Percentiles rank a stretch among this genome's conserved stretches.
Evolutionary conservation across 2,329 filamentous ascomycete genomes (phyloP).

Genomic region (Pseudogymnoascus sp.): DNA sequence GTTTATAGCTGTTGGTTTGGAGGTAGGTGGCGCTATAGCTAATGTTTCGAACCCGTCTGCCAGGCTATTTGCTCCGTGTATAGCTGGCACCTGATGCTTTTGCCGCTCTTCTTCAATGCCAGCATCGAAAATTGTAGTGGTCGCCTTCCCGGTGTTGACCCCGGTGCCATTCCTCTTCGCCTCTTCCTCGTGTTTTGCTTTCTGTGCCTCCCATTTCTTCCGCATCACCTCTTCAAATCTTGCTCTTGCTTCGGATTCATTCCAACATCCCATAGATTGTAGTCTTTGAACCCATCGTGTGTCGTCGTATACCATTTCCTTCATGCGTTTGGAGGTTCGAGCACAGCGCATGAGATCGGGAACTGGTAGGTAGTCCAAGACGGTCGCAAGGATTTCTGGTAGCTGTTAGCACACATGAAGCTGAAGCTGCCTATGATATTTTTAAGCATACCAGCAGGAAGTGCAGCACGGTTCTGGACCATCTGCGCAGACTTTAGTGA

Average conservation of each 20-base stretch:
- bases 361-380: conserved; percentile 83
- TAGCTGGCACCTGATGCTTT: conserved; percentile 28
- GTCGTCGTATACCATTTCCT: conserved; percentile 98
- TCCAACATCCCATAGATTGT: conserved; percentile 84
- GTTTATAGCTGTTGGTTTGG: conserved; percentile 26
- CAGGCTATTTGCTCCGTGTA: conserved; percentile 28
- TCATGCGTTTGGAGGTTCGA: conserved; percentile 73
- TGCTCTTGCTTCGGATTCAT: conserved; percentile 75
- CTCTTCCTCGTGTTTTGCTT: conserved; percentile 30
- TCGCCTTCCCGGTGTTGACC: conserved; percentile 29
- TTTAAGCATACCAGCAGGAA: conserved; percentile 66
- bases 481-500: conserved; percentile 76
- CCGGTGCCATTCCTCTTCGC: conserved; percentile 27
- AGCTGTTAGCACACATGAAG: background rate
- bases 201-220: conserved; percentile 51
- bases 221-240: conserved; percentile 66
- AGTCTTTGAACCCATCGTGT: conserved; percentile 85
- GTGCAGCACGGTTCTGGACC: conserved; percentile 64
- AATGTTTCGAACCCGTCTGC: conserved; percentile 77
- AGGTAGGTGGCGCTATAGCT: conserved; percentile 39
- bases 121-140: conserved; percentile 67
- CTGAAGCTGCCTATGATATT: background rate
- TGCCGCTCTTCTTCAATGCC: conserved; percentile 55
- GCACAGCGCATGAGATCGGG: conserved; percentile 80
- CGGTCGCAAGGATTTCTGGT: conserved; percentile 74